These are phyloP conservation scores for Diophrys appendiculata DNA, from an alignment of 73 alveolate genomes.

Conservation along the genomic window DNA sequence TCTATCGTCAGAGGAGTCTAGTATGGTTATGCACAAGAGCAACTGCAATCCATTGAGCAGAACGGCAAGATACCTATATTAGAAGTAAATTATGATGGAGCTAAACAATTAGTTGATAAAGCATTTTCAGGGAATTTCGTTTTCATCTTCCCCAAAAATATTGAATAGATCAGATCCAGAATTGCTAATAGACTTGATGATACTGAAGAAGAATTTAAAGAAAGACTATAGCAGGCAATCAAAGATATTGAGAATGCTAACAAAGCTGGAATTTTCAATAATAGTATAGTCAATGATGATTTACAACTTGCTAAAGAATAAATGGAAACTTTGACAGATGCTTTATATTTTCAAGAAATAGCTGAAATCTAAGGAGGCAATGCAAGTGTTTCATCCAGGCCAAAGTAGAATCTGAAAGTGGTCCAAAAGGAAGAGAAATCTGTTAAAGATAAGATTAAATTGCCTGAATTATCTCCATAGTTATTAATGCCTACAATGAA, in stretches of 20 bases:
- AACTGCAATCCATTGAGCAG: slow-evolving; percentile 62
- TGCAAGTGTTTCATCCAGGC: no score
- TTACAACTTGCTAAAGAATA: slow-evolving; percentile 55
- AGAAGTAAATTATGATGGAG: slow-evolving; percentile 81
- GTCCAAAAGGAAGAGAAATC: no score
- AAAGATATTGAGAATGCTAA: slow-evolving; percentile 73
- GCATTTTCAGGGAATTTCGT: slow-evolving; percentile 80
- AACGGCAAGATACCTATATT: slow-evolving; percentile 78
- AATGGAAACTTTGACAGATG: slow-evolving; percentile 51
- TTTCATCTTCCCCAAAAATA: slow-evolving; percentile 76
- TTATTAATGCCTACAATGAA: no score
- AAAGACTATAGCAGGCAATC: slow-evolving; percentile 67
- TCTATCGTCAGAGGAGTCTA: slow-evolving; percentile 67
- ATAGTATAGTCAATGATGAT: slow-evolving; percentile 64
- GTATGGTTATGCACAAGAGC: slow-evolving; percentile 70
- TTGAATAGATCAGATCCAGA: slow-evolving; percentile 80
- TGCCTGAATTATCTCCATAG: no score
- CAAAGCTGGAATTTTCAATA: slow-evolving; percentile 62
- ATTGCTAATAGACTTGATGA: slow-evolving; percentile 67
- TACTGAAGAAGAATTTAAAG: slow-evolving; percentile 79
- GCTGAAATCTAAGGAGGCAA: no score
- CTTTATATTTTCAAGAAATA: slow-evolving; percentile 64
- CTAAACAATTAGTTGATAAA: slow-evolving; percentile 68
- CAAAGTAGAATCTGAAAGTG: no score
- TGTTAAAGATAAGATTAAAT: no score